A percentile compares a stretch with the other conserved stretches of the same genome.
phyloP scores from a whole-genome alignment of 306 rosid genomes.

The Quercus aquifolioides region DNA sequence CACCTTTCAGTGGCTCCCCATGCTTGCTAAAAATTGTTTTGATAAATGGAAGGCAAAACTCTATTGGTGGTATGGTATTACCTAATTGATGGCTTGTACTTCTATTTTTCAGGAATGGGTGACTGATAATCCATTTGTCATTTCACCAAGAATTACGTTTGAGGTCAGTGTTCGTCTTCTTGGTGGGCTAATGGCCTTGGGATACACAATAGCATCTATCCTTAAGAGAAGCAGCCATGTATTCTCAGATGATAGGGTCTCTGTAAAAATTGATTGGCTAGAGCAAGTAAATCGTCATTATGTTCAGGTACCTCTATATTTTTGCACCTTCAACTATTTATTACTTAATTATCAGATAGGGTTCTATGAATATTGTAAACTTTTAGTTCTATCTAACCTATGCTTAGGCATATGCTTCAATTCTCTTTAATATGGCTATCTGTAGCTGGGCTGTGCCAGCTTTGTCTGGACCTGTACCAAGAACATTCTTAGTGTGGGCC shows the following conservation, averaged over 20 bases:
- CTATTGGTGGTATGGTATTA: not conserved
- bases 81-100: constrained; percentile 23
- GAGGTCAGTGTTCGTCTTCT: constrained; percentile 99
- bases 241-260: constrained; percentile 62
- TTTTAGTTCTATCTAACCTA: not conserved
- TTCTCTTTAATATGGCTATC: not conserved
- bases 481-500: not conserved
- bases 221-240: constrained; percentile 93
- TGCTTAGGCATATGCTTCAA: constrained; percentile 14
- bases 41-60: constrained; percentile 6
- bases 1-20: constrained; percentile 2
- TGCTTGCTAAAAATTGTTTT: not conserved
- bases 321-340: not conserved
- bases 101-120: constrained; percentile 86
- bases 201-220: constrained; percentile 95
- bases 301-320: constrained; percentile 64
- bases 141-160: constrained; percentile 98
- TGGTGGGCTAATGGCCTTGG: constrained; percentile 98
- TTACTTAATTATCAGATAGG: constrained; percentile 10
- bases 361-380: not conserved
- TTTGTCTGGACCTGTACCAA: not conserved
- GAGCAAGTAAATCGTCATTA: constrained; percentile 87
- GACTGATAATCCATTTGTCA: constrained; percentile 90
- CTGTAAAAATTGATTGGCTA: constrained; percentile 93
- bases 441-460: not conserved